A percentile compares a stretch with the other conserved stretches of the same genome.
Evolutionary conservation across 2,329 filamentous ascomycete species (phyloP).

Genomic region (Phialemoniopsis sp.): DNA sequence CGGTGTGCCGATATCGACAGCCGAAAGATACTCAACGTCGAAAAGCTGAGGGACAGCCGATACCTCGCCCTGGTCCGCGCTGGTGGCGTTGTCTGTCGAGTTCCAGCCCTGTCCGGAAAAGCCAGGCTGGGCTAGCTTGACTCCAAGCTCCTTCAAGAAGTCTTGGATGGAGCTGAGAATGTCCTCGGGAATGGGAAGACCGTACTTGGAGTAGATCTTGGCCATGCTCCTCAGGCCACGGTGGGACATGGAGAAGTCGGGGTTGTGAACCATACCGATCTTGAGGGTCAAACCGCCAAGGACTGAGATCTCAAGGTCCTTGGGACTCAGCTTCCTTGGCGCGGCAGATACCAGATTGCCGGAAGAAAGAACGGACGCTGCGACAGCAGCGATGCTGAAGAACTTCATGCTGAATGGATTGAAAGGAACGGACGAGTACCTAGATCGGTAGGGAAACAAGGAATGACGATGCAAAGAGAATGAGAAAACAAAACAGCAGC

Average conservation of each 20-base stretch:
- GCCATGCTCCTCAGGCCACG: conserved; percentile 32
- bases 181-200: conserved; percentile 24
- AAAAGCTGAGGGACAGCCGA: conserved; percentile 37
- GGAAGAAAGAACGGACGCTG: conserved; percentile 14
- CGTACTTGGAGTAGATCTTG: conserved; percentile 33
- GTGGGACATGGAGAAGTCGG: conserved; percentile 23
- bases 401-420: background rate
- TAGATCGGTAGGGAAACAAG: too few species aligned
- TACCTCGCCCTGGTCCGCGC: conserved; percentile 11
- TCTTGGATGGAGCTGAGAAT: conserved; percentile 24
- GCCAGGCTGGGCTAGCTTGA: conserved; percentile 9
- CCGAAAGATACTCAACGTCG: conserved; percentile 48
- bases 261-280: conserved; percentile 31
- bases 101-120: too few species aligned
- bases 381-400: background rate
- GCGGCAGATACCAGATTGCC: conserved; percentile 21
- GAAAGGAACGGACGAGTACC: too few species aligned
- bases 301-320: conserved; percentile 25
- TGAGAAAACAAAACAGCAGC: too few species aligned
- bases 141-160: conserved; percentile 25
- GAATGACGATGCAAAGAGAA: too few species aligned
- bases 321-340: conserved; percentile 15
- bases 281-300: background rate
- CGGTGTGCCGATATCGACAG: conserved; percentile 53
- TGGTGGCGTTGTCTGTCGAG: conserved; percentile 1